phyloP scores from a whole-genome alignment of 257 asterid species.

The Lycium barbarum region DNA sequence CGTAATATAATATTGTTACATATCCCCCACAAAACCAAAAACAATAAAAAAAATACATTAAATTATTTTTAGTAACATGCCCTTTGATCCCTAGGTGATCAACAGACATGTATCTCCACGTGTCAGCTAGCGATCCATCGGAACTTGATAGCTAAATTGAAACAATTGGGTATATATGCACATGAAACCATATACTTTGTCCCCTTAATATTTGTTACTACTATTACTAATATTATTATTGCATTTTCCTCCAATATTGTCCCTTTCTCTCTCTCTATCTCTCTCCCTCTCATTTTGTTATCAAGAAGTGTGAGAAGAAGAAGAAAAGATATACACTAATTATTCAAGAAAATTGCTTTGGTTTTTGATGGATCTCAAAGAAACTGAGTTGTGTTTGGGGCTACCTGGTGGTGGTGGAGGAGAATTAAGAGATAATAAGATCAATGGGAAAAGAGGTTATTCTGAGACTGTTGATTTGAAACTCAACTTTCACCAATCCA shows the following conservation, averaged over 20 bases:
- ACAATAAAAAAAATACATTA: constrained; percentile 18
- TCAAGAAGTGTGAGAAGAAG: neutral
- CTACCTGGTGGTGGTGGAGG: constrained; percentile 52
- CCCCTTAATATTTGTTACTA: constrained; percentile 45
- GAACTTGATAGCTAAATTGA: constrained; percentile 42
- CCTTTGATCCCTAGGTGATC: constrained; percentile 69
- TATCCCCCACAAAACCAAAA: constrained; percentile 32
- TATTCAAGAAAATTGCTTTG: constrained; percentile 25
- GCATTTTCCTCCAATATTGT: constrained; percentile 10
- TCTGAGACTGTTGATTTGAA: constrained; percentile 61
- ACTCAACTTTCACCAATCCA: constrained; percentile 52
- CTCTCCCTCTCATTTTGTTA: neutral
- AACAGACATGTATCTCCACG: constrained; percentile 57
- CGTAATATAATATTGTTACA: constrained; percentile 31
- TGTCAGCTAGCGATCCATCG: constrained; percentile 47
- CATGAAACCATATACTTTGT: constrained; percentile 50
- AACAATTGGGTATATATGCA: constrained; percentile 53
- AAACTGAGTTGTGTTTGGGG: constrained; percentile 62
- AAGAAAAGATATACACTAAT: constrained; percentile 29
- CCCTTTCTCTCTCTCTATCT: constrained; percentile 21
- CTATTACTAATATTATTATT: constrained; percentile 34
- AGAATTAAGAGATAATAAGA: neutral
- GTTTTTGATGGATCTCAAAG: constrained; percentile 45
- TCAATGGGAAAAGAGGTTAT: constrained; percentile 58
- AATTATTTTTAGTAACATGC: constrained; percentile 71